phyloP scores from a whole-genome alignment of 169 alveolate genomes.

The Cryptosporidium ubiquitum region DNA sequence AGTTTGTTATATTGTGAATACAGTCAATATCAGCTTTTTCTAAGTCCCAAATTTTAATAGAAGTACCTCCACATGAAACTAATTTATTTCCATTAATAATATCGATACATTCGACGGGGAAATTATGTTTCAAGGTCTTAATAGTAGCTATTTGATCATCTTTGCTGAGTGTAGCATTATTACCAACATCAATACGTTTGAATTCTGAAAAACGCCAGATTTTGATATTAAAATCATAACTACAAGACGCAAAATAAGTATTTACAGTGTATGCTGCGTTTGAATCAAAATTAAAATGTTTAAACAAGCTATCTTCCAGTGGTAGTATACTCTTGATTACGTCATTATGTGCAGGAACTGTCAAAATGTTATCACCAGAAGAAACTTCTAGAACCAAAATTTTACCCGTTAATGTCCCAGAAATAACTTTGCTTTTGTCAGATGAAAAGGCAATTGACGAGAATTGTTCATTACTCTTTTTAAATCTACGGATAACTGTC shows the following conservation, averaged over 20 bases:
- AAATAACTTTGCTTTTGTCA: constrained; percentile 43
- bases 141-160: neutral
- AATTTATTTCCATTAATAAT: neutral
- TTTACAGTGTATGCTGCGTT: neutral
- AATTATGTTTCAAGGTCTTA: constrained; percentile 1
- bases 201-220: constrained; percentile 40
- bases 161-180: neutral
- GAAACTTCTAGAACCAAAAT: constrained; percentile 28
- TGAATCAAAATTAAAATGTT: neutral
- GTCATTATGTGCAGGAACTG: constrained; percentile 28
- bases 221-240: constrained; percentile 47
- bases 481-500: constrained; percentile 27
- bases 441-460: constrained; percentile 27
- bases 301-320: neutral
- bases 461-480: neutral
- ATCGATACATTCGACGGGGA: constrained; percentile 58
- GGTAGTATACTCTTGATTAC: constrained; percentile 26
- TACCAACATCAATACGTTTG: neutral
- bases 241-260: constrained; percentile 51
- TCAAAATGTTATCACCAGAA: neutral
- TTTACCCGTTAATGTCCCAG: constrained; percentile 54
- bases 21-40: neutral
- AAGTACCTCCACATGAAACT: constrained; percentile 54
- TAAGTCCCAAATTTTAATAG: constrained; percentile 52
- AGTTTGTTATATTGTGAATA: constrained; percentile 6